Base-by-base conservation (phyloP, 495 filamentous ascomycete species). In the Aspergillus egyptiacus region DNA sequence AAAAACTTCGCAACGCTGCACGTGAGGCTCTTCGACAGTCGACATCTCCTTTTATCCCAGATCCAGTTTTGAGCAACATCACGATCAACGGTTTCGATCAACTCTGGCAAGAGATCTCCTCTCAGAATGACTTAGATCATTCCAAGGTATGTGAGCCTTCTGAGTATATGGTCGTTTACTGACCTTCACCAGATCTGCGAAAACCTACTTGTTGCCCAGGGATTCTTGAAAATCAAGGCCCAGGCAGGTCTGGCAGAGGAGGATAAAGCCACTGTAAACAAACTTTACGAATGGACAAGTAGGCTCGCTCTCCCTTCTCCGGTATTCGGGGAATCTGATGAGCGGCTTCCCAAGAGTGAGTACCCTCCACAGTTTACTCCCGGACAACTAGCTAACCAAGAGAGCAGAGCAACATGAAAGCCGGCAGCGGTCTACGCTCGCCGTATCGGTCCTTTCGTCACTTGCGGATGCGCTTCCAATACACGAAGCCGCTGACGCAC, bases 241-340 rank as follows among this genome's bases (percentile, higher is more conserved):
- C 35, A 56, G 1, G 57, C 27, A 43, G 11, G 23, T 7, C 46
- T 67, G 17, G 47, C 58, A 10, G 41, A 44, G 5, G 34, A 47
- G 5, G 71, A 76, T 30, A 54, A 51, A 14, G 38, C 54, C 10
- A 58, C 59, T 10, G 55, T 61, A 6, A 54, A 58, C 32, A 50
- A 57, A 2, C 14, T 76, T 10, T 69, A 67, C 37, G 48, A 57
- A 7, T 74, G 72, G 71, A 60, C 65, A 6, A 61, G 59, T 40
- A 25, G 44, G 30, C 37, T 50, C 25, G 61, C 66, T 17, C 58
- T 73, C 2, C 71, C 72, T 5, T 63, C 60, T 3, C 36, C 63
- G 0, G 62, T 62, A 22, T 72, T 70, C 48, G 64, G 58, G 18
- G 46, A 56, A 25, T 33, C 27, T n/a, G 61, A 64, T 13, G 65